Evolutionary conservation across 257 asterid genomes (phyloP).

Genomic region (Ligustrum vulgare): DNA sequence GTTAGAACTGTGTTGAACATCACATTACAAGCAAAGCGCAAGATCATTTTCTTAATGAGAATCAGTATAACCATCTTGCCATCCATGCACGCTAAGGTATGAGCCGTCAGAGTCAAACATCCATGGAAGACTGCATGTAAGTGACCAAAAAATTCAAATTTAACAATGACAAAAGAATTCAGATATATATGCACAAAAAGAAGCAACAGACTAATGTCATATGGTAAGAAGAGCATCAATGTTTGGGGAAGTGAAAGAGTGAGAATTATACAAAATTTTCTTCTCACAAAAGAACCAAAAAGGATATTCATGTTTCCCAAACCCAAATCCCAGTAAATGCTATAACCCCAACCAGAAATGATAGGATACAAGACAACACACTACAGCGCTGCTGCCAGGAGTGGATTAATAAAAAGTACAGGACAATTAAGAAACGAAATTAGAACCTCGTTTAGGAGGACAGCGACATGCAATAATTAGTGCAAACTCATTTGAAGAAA

Average conservation of each 20-base stretch:
- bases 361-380: not conserved
- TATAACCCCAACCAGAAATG: not conserved
- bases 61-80: not conserved
- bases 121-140: not conserved
- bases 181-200: not conserved
- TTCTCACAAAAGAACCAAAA: not conserved
- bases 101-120: not conserved
- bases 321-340: not conserved
- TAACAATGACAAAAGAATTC: not conserved
- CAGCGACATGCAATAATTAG: not conserved
- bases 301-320: conserved; percentile 10
- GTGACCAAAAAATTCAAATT: not conserved
- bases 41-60: not conserved
- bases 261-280: not conserved
- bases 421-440: not conserved
- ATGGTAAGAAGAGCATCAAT: not conserved
- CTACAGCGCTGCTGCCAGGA: not conserved
- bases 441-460: not conserved
- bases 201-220: not conserved
- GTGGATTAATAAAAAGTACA: not conserved
- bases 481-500: not conserved
- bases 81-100: not conserved
- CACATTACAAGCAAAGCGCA: not conserved
- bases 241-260: not conserved
- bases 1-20: not conserved